phyloP scores from a whole-genome alignment of 768 basidiomycete genomes.

The Hypsizygus marmoreus region DNA sequence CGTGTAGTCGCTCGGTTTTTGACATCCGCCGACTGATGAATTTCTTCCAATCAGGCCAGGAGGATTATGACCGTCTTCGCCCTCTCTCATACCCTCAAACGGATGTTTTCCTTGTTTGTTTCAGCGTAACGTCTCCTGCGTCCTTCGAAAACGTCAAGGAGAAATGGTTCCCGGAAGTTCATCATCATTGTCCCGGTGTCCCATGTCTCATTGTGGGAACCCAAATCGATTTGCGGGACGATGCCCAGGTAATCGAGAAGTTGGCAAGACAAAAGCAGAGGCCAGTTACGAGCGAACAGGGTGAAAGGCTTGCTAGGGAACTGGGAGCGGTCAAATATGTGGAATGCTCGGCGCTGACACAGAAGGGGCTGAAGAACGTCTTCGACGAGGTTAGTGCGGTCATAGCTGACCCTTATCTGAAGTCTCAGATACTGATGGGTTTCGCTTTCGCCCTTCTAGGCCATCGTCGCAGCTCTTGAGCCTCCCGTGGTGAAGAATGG shows the following conservation, averaged over 20 bases:
- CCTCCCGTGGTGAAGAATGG: constrained; percentile 90
- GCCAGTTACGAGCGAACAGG: constrained; percentile 85
- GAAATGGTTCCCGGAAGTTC: constrained; percentile 99
- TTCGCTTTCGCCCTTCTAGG: constrained; percentile 46
- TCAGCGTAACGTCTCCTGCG: constrained; percentile 97
- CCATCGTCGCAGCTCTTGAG: constrained; percentile 97
- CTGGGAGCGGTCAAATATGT: constrained; percentile 99
- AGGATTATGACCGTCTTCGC: constrained; percentile 99
- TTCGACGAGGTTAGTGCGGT: constrained; percentile 88
- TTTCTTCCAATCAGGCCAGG: constrained; percentile 68
- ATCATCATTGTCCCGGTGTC: constrained; percentile 98
- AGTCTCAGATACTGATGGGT: too few species aligned
- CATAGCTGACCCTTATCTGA: constrained; percentile 9
- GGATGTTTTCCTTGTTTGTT: constrained; percentile 99
- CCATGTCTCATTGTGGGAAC: constrained; percentile 99
- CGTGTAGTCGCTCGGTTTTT: constrained; percentile 30
- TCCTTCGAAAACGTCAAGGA: constrained; percentile 99
- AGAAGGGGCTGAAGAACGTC: constrained; percentile 99
- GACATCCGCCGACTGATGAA: constrained; percentile 10
- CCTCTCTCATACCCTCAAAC: constrained; percentile 99
- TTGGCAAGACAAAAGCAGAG: constrained; percentile 94
- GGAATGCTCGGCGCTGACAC: constrained; percentile 98
- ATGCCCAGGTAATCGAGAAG: constrained; percentile 92
- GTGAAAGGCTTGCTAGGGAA: constrained; percentile 94
- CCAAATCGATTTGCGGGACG: constrained; percentile 96